These are phyloP conservation scores for Astrephomene gubernaculifera DNA, from an alignment of 139 green algal species.

Conservation along the genomic window DNA sequence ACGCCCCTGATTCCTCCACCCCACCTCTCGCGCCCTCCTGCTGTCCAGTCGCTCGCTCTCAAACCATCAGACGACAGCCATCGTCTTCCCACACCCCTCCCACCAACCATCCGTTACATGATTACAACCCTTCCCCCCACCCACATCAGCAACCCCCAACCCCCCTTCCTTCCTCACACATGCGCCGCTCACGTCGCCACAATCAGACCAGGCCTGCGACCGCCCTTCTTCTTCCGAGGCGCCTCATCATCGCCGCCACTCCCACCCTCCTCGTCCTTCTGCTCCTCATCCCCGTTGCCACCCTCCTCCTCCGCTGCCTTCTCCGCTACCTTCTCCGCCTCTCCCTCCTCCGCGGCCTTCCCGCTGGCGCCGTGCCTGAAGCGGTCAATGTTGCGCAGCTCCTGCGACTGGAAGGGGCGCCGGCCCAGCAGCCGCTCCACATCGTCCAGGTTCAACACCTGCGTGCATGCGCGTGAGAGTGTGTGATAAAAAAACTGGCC, in stretches of 20 bases:
- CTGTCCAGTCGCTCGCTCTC: too few relatives aligned
- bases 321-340: neutral
- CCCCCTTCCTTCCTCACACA: neutral
- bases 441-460: slow-evolving; percentile 92
- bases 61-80: too few relatives aligned
- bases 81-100: too few relatives aligned
- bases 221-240: slow-evolving; percentile 22
- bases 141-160: neutral
- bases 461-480: too few relatives aligned
- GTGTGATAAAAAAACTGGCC: too few relatives aligned
- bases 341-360: neutral
- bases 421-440: slow-evolving; percentile 92
- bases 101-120: too few relatives aligned
- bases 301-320: neutral
- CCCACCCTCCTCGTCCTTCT: neutral
- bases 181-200: slow-evolving; percentile 11
- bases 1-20: too few relatives aligned
- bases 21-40: too few relatives aligned
- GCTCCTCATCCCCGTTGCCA: neutral
- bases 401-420: slow-evolving; percentile 85
- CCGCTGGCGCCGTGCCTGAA: slow-evolving; percentile 61
- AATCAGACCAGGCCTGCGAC: slow-evolving; percentile 7
- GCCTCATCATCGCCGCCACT: neutral
- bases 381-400: slow-evolving; percentile 98
- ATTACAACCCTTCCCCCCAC: too few relatives aligned